phyloP scores from a whole-genome alignment of 306 rosid species.

The Pyrus betulifolia region DNA sequence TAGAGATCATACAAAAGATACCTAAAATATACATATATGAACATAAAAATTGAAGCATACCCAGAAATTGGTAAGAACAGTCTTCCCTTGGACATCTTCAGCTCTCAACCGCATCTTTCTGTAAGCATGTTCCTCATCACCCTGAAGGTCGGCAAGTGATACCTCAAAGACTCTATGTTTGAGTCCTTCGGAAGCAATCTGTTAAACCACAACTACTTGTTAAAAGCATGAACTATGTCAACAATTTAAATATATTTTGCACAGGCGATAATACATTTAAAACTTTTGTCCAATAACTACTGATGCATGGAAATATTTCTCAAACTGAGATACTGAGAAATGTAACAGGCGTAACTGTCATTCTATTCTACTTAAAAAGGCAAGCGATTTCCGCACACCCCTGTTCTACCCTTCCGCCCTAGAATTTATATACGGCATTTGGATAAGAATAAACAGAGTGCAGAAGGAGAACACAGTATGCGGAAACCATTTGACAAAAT shows the following conservation, averaged over 20 bases:
- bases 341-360: neutral
- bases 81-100: conserved; percentile 88
- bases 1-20: neutral
- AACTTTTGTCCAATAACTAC: too few species aligned
- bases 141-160: conserved; percentile 93
- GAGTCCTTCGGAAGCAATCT: conserved; percentile 98
- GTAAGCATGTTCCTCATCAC: conserved; percentile 88
- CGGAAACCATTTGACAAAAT: neutral
- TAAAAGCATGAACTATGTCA: neutral
- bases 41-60: conserved; percentile 25
- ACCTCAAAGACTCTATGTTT: conserved; percentile 90
- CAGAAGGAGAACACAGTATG: neutral
- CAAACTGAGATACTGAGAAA: neutral
- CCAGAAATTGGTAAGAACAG: conserved; percentile 89
- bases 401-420: neutral
- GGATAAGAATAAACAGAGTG: neutral
- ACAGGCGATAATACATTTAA: neutral
- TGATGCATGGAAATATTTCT: neutral
- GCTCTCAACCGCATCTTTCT: conserved; percentile 93
- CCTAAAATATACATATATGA: too few species aligned
- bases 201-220: neutral
- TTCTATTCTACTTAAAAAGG: neutral
- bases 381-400: neutral
- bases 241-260: neutral
- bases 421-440: neutral